Base-by-base conservation (phyloP, 768 basidiomycete species). In the Lentinula raphanica region DNA sequence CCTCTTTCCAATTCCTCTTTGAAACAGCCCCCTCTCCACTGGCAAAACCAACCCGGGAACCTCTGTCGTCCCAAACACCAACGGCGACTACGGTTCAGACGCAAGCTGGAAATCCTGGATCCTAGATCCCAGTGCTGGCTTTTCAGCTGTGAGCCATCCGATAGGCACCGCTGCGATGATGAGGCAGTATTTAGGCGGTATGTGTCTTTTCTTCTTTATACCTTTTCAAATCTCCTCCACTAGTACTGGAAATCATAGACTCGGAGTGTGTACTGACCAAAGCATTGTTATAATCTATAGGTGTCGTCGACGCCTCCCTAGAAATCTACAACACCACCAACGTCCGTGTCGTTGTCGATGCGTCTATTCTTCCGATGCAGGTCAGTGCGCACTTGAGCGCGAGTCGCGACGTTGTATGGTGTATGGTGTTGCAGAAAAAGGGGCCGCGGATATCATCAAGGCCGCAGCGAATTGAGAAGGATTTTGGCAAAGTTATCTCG, bases 351-450 rank as follows among this genome's bases (percentile, higher is more conserved):
- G 79, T 79, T 1, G 82, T n/a, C n/a, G n/a, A 83, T 64, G 78
- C 79, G 17, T 78, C 76, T 27, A 64, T 81, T 3, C 64, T 81
- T 60, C 81, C 82, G 5, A 59, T 79, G 49, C 80, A 81, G 58
- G 62, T 83, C 39, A 76, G 76, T 58, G 78, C 78, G 3, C 78
- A 80, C 60, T 58, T 80, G 55, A 72, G 72, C 31, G 72, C 76
- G 12, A n/a, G n/a, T n/a, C n/a, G n/a, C n/a, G n/a, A n/a, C n/a
- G n/a, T n/a, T n/a, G n/a, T n/a, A 79, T 81, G 56, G 64, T 81
- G 35, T 83, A 80, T 62, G 80, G 77, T 21, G 71, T 84, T n/a
- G 80, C 80, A 6, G 81, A 82, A 69, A 80, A 81, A n/a, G n/a
- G n/a, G 65, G 80, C 79, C 17, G 80, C 79, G 3, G 76, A 79